Evolutionary conservation across 169 alveolate genomes (phyloP).

Genomic region (Toxoplasma gondii): DNA sequence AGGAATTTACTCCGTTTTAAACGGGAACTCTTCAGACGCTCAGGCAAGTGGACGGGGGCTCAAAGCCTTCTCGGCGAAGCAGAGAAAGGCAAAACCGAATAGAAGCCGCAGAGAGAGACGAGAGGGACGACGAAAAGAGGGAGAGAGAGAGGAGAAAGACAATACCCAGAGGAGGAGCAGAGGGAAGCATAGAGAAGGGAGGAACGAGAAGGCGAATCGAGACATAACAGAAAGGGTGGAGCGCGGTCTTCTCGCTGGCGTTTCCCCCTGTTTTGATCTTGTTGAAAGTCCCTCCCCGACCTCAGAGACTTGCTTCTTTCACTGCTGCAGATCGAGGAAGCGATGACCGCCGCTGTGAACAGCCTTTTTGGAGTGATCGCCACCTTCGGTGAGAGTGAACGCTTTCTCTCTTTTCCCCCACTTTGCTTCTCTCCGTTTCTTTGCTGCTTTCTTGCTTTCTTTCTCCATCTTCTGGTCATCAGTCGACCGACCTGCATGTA

Average conservation of each 20-base stretch:
- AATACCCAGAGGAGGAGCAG: too few species aligned
- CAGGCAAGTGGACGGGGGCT: background rate
- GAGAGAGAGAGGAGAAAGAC: too few species aligned
- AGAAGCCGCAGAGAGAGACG: too few species aligned
- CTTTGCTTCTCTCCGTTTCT: background rate
- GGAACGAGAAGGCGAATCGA: too few species aligned
- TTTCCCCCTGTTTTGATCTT: background rate
- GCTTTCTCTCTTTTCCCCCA: background rate
- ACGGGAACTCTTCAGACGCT: background rate
- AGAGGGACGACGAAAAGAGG: too few species aligned
- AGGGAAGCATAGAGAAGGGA: too few species aligned
- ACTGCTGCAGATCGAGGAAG: background rate
- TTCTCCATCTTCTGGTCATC: background rate
- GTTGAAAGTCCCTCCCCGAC: too few species aligned
- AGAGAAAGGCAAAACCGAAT: background rate
- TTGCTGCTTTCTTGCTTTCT: background rate
- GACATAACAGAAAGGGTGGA: too few species aligned
- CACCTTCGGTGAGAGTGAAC: slow-evolving; percentile 25
- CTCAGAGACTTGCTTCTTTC: background rate
- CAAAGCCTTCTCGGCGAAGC: background rate
- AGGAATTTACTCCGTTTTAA: background rate
- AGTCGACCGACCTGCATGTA: too few species aligned
- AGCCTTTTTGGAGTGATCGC: slow-evolving; percentile 59
- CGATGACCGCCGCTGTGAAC: background rate
- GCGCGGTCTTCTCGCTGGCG: too few species aligned